Evolutionary conservation across 2,329 filamentous ascomycete genomes (phyloP).

Genomic region (Aureobasidium vineae): DNA sequence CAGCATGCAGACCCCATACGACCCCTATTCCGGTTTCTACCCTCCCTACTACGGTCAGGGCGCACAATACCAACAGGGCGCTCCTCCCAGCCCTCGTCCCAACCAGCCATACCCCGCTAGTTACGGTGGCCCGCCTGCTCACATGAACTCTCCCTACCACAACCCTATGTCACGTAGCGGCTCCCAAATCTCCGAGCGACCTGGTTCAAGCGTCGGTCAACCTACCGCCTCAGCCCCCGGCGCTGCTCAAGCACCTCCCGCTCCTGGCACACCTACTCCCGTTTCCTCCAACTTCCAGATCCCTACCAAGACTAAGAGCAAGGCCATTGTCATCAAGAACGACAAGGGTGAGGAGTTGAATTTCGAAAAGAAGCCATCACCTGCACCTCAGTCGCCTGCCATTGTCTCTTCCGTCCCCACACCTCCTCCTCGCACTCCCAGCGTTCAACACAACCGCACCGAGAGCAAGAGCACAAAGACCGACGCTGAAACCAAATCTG

Average conservation of each 20-base stretch:
- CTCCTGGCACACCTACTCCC: constrained; percentile 58
- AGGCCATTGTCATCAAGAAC: constrained; percentile 80
- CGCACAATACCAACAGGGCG: constrained; percentile 48
- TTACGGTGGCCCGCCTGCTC: constrained; percentile 49
- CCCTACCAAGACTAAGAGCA: constrained; percentile 63
- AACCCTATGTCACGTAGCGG: constrained; percentile 78
- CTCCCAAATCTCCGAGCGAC: constrained; percentile 70
- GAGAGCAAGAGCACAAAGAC: constrained; percentile 72
- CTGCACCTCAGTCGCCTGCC: constrained; percentile 55
- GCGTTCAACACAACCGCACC: constrained; percentile 65
- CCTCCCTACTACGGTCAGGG: constrained; percentile 49
- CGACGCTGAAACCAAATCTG: constrained; percentile 61
- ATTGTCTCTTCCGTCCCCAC: constrained; percentile 73
- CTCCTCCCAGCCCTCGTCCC: constrained; percentile 47
- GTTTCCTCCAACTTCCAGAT: constrained; percentile 62
- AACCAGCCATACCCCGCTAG: constrained; percentile 46
- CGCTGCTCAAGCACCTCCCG: constrained; percentile 51
- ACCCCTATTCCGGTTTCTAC: constrained; percentile 48
- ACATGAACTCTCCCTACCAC: constrained; percentile 57
- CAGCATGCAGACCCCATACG: constrained; percentile 53
- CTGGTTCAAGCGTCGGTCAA: constrained; percentile 57
- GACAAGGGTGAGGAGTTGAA: constrained; percentile 72
- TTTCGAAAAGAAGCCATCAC: constrained; percentile 51
- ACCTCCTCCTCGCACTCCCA: constrained; percentile 69
- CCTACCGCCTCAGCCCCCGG: constrained; percentile 30